These are phyloP conservation scores for Paecilomyces dactylethromorphus DNA, from an alignment of 2,329 filamentous ascomycete genomes.

Conservation along the genomic window DNA sequence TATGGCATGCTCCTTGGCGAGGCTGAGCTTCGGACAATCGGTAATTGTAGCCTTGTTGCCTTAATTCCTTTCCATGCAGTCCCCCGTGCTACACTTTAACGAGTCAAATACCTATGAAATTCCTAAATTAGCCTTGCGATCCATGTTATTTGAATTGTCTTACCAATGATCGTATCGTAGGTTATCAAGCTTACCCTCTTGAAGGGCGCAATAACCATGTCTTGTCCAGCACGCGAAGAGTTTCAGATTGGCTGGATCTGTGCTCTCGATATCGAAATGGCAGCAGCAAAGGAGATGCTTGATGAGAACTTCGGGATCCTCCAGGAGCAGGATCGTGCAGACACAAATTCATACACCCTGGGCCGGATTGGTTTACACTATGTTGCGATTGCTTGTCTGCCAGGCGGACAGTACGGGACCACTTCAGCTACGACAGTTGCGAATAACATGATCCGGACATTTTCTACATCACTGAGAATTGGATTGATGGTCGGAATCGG, in stretches of 20 bases:
- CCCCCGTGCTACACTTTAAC: too few relatives aligned
- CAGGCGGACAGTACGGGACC: conserved; percentile 9
- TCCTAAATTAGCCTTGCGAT: too few relatives aligned
- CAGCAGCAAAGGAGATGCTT: conserved; percentile 5
- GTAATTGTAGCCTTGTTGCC: too few relatives aligned
- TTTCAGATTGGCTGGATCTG: conserved; percentile 9
- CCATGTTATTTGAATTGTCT: too few relatives aligned
- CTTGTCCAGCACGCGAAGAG: background rate
- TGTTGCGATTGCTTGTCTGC: conserved; percentile 12
- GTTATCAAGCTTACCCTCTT: background rate
- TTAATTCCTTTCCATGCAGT: too few relatives aligned
- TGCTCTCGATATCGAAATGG: conserved; percentile 6
- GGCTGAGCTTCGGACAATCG: too few relatives aligned
- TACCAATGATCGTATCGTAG: background rate
- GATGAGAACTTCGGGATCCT: conserved; percentile 4
- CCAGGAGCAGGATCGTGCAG: background rate
- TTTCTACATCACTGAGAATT: conserved; percentile 3
- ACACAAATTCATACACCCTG: conserved; percentile 5
- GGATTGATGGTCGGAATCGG: conserved; percentile 7
- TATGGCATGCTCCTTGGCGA: too few relatives aligned
- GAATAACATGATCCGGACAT: conserved; percentile 6
- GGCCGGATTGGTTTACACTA: conserved; percentile 8
- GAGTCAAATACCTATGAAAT: too few relatives aligned
- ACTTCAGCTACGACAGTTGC: conserved; percentile 9
- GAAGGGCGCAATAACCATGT: background rate